Percentiles rank a stretch among this genome's conserved stretches.
Evolutionary conservation across 805 yeast species (phyloP).

Genomic region (Candida oleophila): DNA sequence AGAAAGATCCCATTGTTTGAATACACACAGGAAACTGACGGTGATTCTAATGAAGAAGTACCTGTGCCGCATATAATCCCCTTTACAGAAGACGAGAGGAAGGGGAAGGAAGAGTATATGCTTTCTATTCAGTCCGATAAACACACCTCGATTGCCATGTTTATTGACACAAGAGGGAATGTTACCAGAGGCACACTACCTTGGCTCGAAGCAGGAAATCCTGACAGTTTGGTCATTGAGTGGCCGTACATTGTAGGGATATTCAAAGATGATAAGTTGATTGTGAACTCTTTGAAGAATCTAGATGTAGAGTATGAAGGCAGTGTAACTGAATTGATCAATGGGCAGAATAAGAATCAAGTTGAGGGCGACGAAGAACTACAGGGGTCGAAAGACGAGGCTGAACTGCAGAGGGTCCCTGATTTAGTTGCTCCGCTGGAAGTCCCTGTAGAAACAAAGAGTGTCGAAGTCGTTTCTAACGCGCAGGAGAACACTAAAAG

Average conservation of each 20-base stretch:
- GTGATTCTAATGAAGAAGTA: conserved; percentile 4
- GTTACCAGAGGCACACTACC: conserved; percentile 42
- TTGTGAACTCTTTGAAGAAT: conserved; percentile 23
- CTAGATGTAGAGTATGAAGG: conserved; percentile 15
- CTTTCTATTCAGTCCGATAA: conserved; percentile 34
- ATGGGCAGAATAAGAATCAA: background rate
- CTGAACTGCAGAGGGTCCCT: background rate
- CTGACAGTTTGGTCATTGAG: conserved; percentile 24
- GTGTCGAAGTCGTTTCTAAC: background rate
- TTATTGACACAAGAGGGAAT: conserved; percentile 36
- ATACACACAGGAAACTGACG: conserved; percentile 15
- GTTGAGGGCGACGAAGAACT: background rate
- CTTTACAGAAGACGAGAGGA: conserved; percentile 15
- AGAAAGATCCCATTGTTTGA: conserved; percentile 36
- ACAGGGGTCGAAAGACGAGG: background rate
- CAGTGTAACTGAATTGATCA: conserved; percentile 1
- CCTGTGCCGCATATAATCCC: conserved; percentile 26
- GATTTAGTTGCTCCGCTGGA: background rate
- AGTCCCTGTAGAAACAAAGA: background rate
- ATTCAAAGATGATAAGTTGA: conserved; percentile 16
- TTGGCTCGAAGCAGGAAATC: conserved; percentile 37
- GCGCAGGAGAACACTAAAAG: conserved; percentile 2
- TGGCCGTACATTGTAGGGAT: conserved; percentile 40
- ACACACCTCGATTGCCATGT: conserved; percentile 38
- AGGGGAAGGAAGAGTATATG: conserved; percentile 21